Conservation (phyloP, 306 rosid genomes). For the Astragalus glycyphyllos region DNA sequence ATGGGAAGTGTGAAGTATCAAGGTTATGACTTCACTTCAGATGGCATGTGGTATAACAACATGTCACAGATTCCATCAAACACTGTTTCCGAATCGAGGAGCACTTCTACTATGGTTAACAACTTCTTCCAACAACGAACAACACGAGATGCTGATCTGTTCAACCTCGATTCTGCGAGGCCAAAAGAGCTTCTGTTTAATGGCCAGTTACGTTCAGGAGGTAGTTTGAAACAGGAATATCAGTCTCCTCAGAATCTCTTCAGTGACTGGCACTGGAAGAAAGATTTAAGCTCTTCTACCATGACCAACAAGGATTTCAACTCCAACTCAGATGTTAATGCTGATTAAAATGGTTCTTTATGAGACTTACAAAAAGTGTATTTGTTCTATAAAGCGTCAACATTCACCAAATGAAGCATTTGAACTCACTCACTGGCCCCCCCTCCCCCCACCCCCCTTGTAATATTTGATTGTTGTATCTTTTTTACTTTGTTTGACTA, state of each 20-base stretch:
- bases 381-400: conserved; percentile 26
- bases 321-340: conserved; percentile 54
- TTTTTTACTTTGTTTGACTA: conserved; percentile 13
- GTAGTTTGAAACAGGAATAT: conserved; percentile 58
- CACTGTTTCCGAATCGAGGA: conserved; percentile 53
- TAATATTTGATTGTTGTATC: conserved; percentile 35
- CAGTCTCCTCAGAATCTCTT: conserved; percentile 59
- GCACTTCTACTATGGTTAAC: conserved; percentile 44
- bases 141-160: conserved; percentile 49
- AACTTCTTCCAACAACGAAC: conserved; percentile 53
- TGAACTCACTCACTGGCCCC: not conserved
- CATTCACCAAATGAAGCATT: conserved; percentile 30
- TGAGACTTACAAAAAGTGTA: conserved; percentile 41
- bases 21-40: conserved; percentile 55
- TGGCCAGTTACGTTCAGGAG: conserved; percentile 50
- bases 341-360: conserved; percentile 49
- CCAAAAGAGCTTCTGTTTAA: conserved; percentile 53
- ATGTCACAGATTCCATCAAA: conserved; percentile 51
- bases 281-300: conserved; percentile 50
- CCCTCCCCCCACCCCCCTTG: conserved; percentile 19
- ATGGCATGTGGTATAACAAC: conserved; percentile 61
- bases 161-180: conserved; percentile 47
- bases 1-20: conserved; percentile 56
- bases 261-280: conserved; percentile 65
- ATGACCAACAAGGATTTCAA: conserved; percentile 50